Percentiles rank a stretch among this genome's conserved stretches.
Conservation (phyloP, 805 yeast genomes). For the Ogataea populi-albae region DNA sequence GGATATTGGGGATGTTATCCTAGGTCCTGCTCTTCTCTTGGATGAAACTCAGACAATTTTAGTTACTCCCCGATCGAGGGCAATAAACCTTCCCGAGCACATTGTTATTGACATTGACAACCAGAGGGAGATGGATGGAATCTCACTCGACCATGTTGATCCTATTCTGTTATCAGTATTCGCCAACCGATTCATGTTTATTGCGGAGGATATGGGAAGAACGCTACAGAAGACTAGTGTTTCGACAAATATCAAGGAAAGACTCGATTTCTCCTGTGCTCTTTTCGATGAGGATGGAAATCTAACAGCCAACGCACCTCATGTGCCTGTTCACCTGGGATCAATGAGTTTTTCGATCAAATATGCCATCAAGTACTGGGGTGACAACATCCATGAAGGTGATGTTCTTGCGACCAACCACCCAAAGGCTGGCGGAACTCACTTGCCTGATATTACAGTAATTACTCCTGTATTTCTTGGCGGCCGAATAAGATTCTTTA, state of each 20-base stretch:
- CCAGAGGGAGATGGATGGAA: slow-evolving; percentile 32
- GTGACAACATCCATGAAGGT: slow-evolving; percentile 36
- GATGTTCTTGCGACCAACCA: slow-evolving; percentile 42
- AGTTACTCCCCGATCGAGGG: slow-evolving; percentile 31
- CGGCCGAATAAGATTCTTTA: slow-evolving; percentile 45
- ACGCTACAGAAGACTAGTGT: slow-evolving; percentile 43
- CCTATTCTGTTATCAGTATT: slow-evolving; percentile 43
- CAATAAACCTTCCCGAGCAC: slow-evolving; percentile 32
- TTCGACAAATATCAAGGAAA: slow-evolving; percentile 45
- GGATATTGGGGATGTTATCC: slow-evolving; percentile 43
- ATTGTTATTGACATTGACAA: slow-evolving; percentile 26
- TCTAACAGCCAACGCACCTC: slow-evolving; percentile 23
- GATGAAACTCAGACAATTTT: slow-evolving; percentile 37
- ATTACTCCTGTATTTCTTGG: slow-evolving; percentile 53
- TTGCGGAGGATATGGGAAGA: slow-evolving; percentile 47
- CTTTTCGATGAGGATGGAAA: slow-evolving; percentile 43
- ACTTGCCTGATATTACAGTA: slow-evolving; percentile 50
- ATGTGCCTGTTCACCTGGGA: slow-evolving; percentile 46
- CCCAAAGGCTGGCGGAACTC: slow-evolving; percentile 45
- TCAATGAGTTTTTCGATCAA: slow-evolving; percentile 43
- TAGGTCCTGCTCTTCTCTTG: slow-evolving; percentile 44
- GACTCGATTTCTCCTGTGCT: slow-evolving; percentile 48
- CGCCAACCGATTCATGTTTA: slow-evolving; percentile 46
- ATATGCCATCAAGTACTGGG: slow-evolving; percentile 38
- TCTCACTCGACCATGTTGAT: slow-evolving; percentile 38